Evolutionary conservation across 768 basidiomycete species (phyloP).

Genomic region (Termitomyces sp.): DNA sequence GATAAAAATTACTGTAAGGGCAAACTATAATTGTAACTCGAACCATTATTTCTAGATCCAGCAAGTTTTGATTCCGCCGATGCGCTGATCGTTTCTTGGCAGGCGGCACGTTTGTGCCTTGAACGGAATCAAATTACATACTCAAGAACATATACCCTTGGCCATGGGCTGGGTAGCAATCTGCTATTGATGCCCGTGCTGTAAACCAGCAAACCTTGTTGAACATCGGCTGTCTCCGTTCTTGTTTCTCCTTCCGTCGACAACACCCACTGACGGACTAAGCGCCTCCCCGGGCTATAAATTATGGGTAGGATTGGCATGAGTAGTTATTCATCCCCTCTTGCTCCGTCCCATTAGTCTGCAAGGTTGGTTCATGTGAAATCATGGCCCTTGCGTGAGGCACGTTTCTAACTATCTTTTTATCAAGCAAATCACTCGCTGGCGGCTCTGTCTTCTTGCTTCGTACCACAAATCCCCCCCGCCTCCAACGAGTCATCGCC

Average conservation of each 20-base stretch:
- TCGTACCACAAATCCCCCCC: background rate
- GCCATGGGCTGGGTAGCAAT: background rate
- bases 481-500: background rate
- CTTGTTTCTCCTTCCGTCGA: constrained; percentile 3
- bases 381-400: background rate
- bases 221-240: constrained; percentile 8
- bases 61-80: constrained; percentile 6
- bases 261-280: background rate
- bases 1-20: background rate
- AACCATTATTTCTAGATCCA: background rate
- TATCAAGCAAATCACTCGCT: background rate
- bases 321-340: background rate
- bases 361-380: background rate
- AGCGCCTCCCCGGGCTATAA: background rate
- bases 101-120: background rate
- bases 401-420: constrained; percentile 5
- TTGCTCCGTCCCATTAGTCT: background rate
- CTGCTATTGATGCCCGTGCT: background rate
- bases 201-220: background rate
- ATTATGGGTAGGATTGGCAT: constrained; percentile 1
- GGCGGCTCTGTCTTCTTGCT: background rate
- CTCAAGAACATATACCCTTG: background rate
- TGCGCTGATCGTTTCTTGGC: background rate
- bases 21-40: background rate
- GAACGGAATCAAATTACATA: background rate